Evolutionary conservation across 2,329 filamentous ascomycete genomes (phyloP).

Genomic region (Atkinsonella hypoxylon): DNA sequence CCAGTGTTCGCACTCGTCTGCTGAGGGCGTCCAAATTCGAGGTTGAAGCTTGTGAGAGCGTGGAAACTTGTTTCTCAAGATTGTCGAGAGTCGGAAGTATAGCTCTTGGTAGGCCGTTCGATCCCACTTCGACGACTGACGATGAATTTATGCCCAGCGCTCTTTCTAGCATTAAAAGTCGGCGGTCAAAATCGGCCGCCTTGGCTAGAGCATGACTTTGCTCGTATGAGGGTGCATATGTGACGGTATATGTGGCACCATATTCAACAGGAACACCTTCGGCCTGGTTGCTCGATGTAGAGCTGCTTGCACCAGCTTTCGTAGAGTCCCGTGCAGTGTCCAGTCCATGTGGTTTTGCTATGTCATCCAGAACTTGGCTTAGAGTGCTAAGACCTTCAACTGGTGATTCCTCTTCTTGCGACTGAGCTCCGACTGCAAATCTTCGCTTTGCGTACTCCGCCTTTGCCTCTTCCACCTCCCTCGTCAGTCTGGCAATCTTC

Average conservation of each 20-base stretch:
- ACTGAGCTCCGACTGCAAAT: slow-evolving; percentile 31
- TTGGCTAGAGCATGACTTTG: slow-evolving; percentile 63
- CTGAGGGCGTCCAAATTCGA: slow-evolving; percentile 62
- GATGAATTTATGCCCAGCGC: slow-evolving; percentile 67
- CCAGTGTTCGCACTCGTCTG: slow-evolving; percentile 56
- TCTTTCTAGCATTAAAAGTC: slow-evolving; percentile 68
- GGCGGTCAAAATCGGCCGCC: slow-evolving; percentile 76
- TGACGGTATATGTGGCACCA: slow-evolving; percentile 48
- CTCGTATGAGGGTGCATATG: slow-evolving; percentile 52
- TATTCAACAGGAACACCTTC: slow-evolving; percentile 12
- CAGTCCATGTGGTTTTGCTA: slow-evolving; percentile 29
- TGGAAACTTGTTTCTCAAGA: slow-evolving; percentile 68
- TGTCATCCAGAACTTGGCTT: slow-evolving; percentile 58
- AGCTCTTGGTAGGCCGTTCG: slow-evolving; percentile 47
- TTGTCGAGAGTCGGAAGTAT: slow-evolving; percentile 72
- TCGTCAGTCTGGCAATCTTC: slow-evolving; percentile 69
- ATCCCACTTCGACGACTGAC: slow-evolving; percentile 48
- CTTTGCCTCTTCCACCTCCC: slow-evolving; percentile 69
- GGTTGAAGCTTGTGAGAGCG: slow-evolving; percentile 60
- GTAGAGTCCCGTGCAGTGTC: slow-evolving; percentile 7
- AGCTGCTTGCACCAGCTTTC: slow-evolving; percentile 4
- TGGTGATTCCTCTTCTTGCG: slow-evolving; percentile 31
- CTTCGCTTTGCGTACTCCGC: slow-evolving; percentile 45
- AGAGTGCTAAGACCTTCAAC: slow-evolving; percentile 45
- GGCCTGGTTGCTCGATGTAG: slow-evolving; percentile 10